A percentile compares a stretch with the other conserved stretches of the same genome.
Conservation (phyloP, 345 rosid genomes). For the Anastatica hierochuntica region DNA sequence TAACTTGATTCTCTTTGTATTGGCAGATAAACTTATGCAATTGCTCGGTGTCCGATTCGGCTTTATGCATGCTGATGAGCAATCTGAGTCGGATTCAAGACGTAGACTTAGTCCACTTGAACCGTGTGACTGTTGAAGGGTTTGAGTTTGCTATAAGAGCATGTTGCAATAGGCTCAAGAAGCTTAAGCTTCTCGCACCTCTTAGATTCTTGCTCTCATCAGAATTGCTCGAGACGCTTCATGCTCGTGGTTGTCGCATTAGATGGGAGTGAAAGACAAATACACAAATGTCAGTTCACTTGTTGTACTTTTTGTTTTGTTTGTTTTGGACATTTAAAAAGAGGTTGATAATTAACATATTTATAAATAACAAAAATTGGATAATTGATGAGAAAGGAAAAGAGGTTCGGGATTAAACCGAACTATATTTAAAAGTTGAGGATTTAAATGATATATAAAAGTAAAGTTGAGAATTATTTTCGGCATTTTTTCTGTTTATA, state of each 20-base stretch:
- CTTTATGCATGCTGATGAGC: slow-evolving; percentile 66
- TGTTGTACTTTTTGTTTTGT: too few species aligned
- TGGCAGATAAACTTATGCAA: slow-evolving; percentile 82
- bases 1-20: neutral
- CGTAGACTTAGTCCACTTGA: slow-evolving; percentile 65
- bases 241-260: slow-evolving; percentile 61
- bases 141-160: slow-evolving; percentile 66
- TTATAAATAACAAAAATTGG: too few species aligned
- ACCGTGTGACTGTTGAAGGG: slow-evolving; percentile 61
- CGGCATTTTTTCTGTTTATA: too few species aligned
- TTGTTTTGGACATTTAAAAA: too few species aligned
- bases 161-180: slow-evolving; percentile 58
- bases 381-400: too few species aligned
- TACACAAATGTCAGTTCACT: too few species aligned
- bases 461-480: too few species aligned
- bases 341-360: too few species aligned
- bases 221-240: slow-evolving; percentile 53
- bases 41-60: slow-evolving; percentile 34
- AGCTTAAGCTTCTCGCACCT: slow-evolving; percentile 64
- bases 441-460: too few species aligned
- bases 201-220: slow-evolving; percentile 62
- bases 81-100: slow-evolving; percentile 77
- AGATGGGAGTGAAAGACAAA: slow-evolving; percentile 86
- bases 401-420: too few species aligned
- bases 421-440: too few species aligned